Conservation (phyloP, 140 eudicot species). For the Oenanthe javanica region DNA sequence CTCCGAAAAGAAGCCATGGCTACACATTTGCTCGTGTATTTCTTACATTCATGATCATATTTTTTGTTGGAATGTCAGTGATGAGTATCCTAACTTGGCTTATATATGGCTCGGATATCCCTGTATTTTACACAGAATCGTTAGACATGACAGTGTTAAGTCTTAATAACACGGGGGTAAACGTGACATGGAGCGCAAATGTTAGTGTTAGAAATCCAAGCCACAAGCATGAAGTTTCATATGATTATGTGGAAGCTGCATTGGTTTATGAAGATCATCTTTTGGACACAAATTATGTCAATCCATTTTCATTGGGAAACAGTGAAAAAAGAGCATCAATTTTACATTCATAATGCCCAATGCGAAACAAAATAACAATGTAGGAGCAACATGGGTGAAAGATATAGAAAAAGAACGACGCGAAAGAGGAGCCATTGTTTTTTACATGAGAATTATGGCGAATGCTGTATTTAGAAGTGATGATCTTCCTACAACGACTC, state of each 20-base stretch:
- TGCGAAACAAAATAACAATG: neutral
- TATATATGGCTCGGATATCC: conserved; percentile 6
- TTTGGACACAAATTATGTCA: neutral
- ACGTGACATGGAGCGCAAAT: neutral
- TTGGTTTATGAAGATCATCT: conserved; percentile 7
- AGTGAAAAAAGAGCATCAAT: neutral
- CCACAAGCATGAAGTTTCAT: neutral
- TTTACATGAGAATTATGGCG: conserved; percentile 1
- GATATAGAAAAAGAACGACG: neutral
- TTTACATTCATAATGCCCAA: neutral
- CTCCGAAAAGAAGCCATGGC: neutral
- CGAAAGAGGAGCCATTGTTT: neutral
- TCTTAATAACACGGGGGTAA: neutral
- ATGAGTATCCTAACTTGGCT: conserved; percentile 6
- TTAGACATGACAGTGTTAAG: neutral
- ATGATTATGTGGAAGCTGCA: conserved; percentile 11
- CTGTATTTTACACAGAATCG: neutral
- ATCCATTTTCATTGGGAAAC: neutral
- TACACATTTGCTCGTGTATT: conserved; percentile 5
- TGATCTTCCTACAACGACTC: neutral
- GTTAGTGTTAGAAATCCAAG: neutral
- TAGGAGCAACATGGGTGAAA: neutral
- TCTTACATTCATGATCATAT: neutral
- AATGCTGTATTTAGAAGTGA: neutral
- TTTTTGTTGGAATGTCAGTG: neutral